A percentile compares a stretch with the other conserved stretches of the same genome.
Evolutionary conservation across 805 yeast species (phyloP).

Genomic region (Saitoella complicata): DNA sequence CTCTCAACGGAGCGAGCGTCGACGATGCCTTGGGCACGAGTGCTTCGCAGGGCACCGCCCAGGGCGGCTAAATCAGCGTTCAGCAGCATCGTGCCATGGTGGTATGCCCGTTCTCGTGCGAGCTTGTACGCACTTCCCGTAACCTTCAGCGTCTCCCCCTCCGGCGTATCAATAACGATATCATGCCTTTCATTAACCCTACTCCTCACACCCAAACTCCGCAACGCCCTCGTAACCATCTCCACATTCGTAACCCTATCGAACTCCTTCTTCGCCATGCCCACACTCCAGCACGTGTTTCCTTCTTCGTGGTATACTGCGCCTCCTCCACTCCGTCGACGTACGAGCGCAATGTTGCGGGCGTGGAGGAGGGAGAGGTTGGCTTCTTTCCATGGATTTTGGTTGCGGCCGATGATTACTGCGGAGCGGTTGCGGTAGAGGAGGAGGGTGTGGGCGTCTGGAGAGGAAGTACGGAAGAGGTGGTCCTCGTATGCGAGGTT

Average conservation of each 20-base stretch:
- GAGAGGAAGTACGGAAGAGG: slow-evolving; percentile 50
- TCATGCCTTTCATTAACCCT: slow-evolving; percentile 66
- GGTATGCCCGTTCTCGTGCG: slow-evolving; percentile 66
- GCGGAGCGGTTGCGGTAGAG: slow-evolving; percentile 68
- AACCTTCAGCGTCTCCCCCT: slow-evolving; percentile 32
- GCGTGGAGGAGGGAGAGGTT: slow-evolving; percentile 39
- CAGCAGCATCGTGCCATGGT: slow-evolving; percentile 91
- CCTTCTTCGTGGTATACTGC: slow-evolving; percentile 90
- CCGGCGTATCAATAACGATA: slow-evolving; percentile 31
- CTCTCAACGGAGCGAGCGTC: slow-evolving; percentile 47
- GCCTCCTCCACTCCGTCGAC: slow-evolving; percentile 90
- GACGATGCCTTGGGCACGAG: slow-evolving; percentile 26
- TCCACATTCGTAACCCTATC: slow-evolving; percentile 36
- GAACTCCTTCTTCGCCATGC: slow-evolving; percentile 53
- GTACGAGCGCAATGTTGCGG: slow-evolving; percentile 44
- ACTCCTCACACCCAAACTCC: slow-evolving; percentile 20
- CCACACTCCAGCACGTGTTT: slow-evolving; percentile 70
- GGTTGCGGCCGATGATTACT: slow-evolving; percentile 91
- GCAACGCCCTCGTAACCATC: slow-evolving; percentile 29
- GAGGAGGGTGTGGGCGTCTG: slow-evolving; percentile 35
- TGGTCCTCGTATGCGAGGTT: slow-evolving; percentile 75
- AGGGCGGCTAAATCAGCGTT: slow-evolving; percentile 46
- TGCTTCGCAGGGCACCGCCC: slow-evolving; percentile 38
- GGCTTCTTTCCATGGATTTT: slow-evolving; percentile 82
- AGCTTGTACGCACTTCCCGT: slow-evolving; percentile 90